Evolutionary conservation across 2,329 filamentous ascomycete species (phyloP), one percentile per base, ranked within the genome.

Genomic region (Ustilaginoidea virens): DNA sequence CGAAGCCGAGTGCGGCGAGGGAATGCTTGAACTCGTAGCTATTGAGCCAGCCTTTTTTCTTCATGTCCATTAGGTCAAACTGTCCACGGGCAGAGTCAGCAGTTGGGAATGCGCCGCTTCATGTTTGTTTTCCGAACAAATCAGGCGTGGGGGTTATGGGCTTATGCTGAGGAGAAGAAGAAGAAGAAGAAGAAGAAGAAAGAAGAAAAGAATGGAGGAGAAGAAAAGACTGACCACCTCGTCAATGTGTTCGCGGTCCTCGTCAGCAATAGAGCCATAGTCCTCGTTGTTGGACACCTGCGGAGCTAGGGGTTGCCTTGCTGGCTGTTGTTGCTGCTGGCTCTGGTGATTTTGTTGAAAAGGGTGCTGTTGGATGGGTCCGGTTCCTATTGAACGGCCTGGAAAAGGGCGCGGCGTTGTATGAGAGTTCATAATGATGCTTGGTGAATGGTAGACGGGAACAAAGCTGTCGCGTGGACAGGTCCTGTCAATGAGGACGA

Each of bases 11-110:
- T 4, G 90, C 90, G 51, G 92, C 90, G 45, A 96, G 76, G 35
- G 87, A 85, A 58, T 96, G 90, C 55, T 90, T 87, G 51, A 96
- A 81, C 58, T 98, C 90, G 60, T 96, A 90, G 63, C 93, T 96
- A 61, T 96, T 87, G 48, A 98, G 82, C 54, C 80, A 75, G 26
- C 76, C 71, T 59, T 96, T 86, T 52, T 92, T 87, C 64, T 96
- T 87, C 47, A 93, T 79, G 53, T 96, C 90, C 65, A 98, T 96
- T 39, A 96, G 74, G 36, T 77, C 76, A 56, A 96, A 96, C 80
- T 92, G 39, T 23, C n/a, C 29, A 23, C 12, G 24, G 14, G 17
- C 8, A 25, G 6, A 15, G 24, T 25, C n/a, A 17, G 14, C 14
- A 8, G 7, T n/a, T n/a, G n/a, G n/a, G n/a, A n/a, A n/a, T n/a